Percentiles rank a stretch among this genome's conserved stretches.
Evolutionary conservation across 1,284 basidiomycete genomes (phyloP).

Genomic region (Cystobasidium slooffiae): DNA sequence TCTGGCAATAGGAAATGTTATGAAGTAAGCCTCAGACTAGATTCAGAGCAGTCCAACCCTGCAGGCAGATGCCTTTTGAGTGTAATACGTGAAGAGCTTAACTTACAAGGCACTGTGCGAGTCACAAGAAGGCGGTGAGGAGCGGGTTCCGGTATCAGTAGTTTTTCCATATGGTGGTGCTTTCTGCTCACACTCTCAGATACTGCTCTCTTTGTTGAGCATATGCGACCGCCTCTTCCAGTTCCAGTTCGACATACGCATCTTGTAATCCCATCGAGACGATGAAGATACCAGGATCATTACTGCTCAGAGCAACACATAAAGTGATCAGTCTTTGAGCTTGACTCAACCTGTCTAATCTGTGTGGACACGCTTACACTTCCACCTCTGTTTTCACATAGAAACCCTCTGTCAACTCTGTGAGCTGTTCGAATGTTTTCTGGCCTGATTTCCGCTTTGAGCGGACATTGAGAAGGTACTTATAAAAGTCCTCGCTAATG

Average conservation of each 20-base stretch:
- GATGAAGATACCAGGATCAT: conserved; percentile 26
- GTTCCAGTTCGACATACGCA: conserved; percentile 33
- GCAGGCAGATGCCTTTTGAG: background rate
- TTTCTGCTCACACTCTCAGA: conserved; percentile 27
- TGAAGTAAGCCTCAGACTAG: too few relatives aligned
- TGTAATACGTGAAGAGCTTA: background rate
- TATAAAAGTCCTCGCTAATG: conserved; percentile 25
- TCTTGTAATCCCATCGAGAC: conserved; percentile 34
- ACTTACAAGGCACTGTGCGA: conserved; percentile 8
- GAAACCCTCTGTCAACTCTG: conserved; percentile 36
- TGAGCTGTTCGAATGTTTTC: conserved; percentile 3
- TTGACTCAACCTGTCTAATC: too few relatives aligned
- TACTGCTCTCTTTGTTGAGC: conserved; percentile 33
- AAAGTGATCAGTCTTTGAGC: too few relatives aligned
- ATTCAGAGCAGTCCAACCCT: too few relatives aligned
- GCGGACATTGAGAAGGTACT: conserved; percentile 30
- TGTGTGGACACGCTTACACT: background rate
- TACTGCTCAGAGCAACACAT: background rate
- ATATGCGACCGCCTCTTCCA: conserved; percentile 35
- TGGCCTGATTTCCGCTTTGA: conserved; percentile 19
- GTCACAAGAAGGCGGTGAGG: too few relatives aligned
- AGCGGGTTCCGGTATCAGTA: too few relatives aligned
- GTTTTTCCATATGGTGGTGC: too few relatives aligned
- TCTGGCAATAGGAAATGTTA: background rate
- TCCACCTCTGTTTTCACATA: conserved; percentile 32